Conservation (phyloP, 305 asterid species). For the Fraxinus albicans region DNA sequence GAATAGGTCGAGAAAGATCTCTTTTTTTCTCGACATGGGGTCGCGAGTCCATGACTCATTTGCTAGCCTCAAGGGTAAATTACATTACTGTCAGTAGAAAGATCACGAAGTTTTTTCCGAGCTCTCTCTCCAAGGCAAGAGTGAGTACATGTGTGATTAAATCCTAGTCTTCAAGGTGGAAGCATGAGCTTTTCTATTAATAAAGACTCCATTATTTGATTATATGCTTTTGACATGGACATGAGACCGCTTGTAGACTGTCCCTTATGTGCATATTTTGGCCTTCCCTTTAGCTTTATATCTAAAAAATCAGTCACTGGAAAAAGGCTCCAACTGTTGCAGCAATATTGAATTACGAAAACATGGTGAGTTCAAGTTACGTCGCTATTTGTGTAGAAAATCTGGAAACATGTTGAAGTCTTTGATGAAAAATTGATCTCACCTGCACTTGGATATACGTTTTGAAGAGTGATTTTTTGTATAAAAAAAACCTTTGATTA, state of each 20-base stretch:
- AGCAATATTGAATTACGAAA: background rate
- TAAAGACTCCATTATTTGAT: too few relatives aligned
- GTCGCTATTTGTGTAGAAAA: background rate
- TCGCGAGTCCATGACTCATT: background rate
- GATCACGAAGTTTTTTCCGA: slow-evolving; percentile 64
- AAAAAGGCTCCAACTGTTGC: background rate
- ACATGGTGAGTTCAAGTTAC: background rate
- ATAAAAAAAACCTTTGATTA: too few relatives aligned
- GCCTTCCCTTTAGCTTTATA: background rate
- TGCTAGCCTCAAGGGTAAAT: background rate
- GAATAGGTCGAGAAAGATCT: slow-evolving; percentile 31
- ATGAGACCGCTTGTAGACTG: background rate
- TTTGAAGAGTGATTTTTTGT: background rate
- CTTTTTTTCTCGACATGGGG: background rate
- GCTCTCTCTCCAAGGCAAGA: slow-evolving; percentile 38
- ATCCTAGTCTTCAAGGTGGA: background rate
- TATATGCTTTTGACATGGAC: background rate
- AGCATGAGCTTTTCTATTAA: background rate
- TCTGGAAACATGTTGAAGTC: background rate
- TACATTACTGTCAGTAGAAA: slow-evolving; percentile 17
- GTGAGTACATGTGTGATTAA: background rate
- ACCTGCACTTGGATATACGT: too few relatives aligned
- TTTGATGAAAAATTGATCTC: background rate
- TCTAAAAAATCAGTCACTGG: background rate
- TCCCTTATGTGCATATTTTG: background rate